These are phyloP conservation scores for Leishmania amazonensis DNA, from an alignment of 208 protist genomes.

Conservation along the genomic window DNA sequence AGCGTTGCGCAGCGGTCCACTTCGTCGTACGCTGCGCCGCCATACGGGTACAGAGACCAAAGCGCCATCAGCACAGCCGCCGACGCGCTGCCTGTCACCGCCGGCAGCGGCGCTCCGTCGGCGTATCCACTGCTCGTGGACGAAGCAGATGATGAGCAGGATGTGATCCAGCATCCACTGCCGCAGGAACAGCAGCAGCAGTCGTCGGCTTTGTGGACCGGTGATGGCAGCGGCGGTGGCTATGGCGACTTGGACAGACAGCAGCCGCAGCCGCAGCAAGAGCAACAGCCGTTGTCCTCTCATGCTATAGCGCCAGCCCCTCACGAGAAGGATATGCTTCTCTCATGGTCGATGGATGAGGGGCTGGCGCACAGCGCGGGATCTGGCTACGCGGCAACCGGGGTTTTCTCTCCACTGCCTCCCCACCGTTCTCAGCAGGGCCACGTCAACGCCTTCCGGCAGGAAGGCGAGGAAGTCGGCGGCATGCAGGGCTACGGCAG, in stretches of 20 bases:
- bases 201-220: not conserved
- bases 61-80: not conserved
- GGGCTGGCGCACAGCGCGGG: conserved; percentile 9
- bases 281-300: not conserved
- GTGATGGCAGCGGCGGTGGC: not conserved
- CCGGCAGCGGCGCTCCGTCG: not conserved
- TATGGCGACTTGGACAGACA: not conserved
- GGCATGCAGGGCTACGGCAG: not conserved
- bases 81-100: not conserved
- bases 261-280: conserved; percentile 16
- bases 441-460: not conserved
- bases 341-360: conserved; percentile 25
- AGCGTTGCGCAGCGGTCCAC: not conserved
- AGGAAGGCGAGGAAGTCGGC: not conserved
- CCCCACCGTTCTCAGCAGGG: not conserved
- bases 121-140: conserved; percentile 28
- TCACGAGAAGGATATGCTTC: conserved; percentile 16
- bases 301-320: not conserved
- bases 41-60: not conserved
- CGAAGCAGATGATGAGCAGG: conserved; percentile 17
- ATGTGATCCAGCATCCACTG: not conserved
- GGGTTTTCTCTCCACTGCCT: not conserved
- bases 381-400: not conserved
- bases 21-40: not conserved
- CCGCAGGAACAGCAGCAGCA: conserved; percentile 6